These are phyloP conservation scores for Clausena lansium DNA, from an alignment of 345 rosid species.

Conservation along the genomic window DNA sequence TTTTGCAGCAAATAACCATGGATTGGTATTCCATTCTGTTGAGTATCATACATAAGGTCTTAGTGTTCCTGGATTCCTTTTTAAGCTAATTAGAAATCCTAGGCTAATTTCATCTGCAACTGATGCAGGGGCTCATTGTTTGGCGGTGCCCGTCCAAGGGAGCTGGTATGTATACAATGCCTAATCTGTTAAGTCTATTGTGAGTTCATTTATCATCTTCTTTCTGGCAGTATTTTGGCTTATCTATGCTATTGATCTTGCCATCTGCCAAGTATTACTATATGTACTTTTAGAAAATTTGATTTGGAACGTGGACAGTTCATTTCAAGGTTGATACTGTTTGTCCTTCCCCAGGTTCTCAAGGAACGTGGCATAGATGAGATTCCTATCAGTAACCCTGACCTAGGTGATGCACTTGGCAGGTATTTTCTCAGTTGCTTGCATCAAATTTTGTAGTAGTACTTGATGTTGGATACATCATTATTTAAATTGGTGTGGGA, in stretches of 20 bases:
- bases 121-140: conserved; percentile 27
- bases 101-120: neutral
- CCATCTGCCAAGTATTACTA: neutral
- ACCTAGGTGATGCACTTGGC: conserved; percentile 1
- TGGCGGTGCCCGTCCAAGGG: conserved; percentile 27
- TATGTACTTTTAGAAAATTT: neutral
- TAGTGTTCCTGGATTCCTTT: neutral
- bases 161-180: conserved; percentile 15
- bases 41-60: neutral
- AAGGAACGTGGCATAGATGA: conserved; percentile 31
- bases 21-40: neutral
- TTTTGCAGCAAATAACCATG: neutral
- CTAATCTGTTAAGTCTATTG: neutral
- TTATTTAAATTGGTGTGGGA: neutral
- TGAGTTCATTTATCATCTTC: neutral
- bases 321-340: neutral
- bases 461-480: neutral
- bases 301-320: neutral
- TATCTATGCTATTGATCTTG: neutral
- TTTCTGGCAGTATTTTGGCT: neutral
- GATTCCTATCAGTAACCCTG: conserved; percentile 10
- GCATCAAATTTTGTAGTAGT: neutral
- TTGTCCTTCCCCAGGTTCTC: conserved; percentile 22
- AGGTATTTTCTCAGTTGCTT: conserved; percentile 2
- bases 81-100: neutral